phyloP scores from a whole-genome alignment of 2,329 filamentous ascomycete genomes.

The Thelonectria discophora region DNA sequence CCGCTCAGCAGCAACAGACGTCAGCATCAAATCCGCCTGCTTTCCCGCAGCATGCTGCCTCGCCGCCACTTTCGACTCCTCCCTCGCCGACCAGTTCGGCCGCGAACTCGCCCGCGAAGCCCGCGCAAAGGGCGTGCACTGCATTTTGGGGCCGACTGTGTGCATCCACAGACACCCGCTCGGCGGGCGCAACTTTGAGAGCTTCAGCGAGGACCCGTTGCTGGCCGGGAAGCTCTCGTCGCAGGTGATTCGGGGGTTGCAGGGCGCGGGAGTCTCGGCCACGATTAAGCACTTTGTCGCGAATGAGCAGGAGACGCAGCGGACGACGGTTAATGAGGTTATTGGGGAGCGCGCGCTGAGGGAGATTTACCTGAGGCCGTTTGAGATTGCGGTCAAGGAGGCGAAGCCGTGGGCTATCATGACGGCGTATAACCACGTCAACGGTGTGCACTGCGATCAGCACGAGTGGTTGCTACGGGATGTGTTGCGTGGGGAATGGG shows the following conservation, averaged over 20 bases:
- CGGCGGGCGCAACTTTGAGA: conserved; percentile 59
- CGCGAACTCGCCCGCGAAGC: conserved; percentile 64
- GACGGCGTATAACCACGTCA: conserved; percentile 45
- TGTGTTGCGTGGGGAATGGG: conserved; percentile 51
- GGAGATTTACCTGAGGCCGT: conserved; percentile 45
- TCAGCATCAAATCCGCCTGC: conserved; percentile 45
- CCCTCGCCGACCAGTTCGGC: conserved; percentile 65
- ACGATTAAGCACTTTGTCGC: conserved; percentile 52
- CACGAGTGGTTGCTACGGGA: conserved; percentile 25
- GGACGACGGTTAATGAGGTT: conserved; percentile 21
- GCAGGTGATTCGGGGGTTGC: conserved; percentile 54
- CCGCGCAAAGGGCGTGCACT: conserved; percentile 70
- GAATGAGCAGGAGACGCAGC: conserved; percentile 45
- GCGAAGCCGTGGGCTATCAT: conserved; percentile 47
- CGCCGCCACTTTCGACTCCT: conserved; percentile 69
- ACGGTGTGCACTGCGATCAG: conserved; percentile 47
- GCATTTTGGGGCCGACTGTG: conserved; percentile 73
- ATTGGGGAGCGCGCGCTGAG: conserved; percentile 26
- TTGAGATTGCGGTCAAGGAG: conserved; percentile 49
- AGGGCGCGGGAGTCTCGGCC: conserved; percentile 47
- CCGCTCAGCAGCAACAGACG: conserved; percentile 44
- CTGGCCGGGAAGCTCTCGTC: conserved; percentile 55
- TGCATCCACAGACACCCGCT: conserved; percentile 59
- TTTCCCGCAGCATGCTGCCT: conserved; percentile 50
- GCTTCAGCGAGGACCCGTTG: conserved; percentile 57